Percentiles rank a stretch among this genome's conserved stretches.
Evolutionary conservation across 192 early-diverging fungal species (phyloP).

Genomic region (Rhizophlyctis rosea): DNA sequence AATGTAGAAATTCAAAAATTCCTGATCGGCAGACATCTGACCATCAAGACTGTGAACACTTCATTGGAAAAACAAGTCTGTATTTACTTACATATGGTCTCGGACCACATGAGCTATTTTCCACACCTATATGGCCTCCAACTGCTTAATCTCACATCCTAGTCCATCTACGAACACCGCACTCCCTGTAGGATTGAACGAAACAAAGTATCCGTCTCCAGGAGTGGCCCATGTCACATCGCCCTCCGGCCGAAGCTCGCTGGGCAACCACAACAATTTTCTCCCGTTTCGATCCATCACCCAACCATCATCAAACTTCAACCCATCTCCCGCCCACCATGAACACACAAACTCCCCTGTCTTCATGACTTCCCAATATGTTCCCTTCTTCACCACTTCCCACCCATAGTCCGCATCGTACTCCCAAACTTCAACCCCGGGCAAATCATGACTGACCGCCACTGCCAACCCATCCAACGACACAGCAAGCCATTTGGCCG

Average conservation of each 20-base stretch:
- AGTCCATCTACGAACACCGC: not conserved
- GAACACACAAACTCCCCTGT: not conserved
- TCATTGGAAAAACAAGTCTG: no score
- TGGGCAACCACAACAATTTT: not conserved
- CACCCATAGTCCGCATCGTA: not conserved
- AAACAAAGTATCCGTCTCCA: not conserved
- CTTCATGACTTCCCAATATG: not conserved
- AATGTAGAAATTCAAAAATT: no score
- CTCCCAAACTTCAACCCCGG: not conserved
- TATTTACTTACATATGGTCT: no score
- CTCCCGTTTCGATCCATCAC: not conserved
- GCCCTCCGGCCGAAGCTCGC: not conserved
- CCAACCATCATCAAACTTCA: not conserved
- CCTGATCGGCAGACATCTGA: no score
- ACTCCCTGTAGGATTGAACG: not conserved
- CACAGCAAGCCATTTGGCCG: not conserved
- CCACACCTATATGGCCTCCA: no score
- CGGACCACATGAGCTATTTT: no score
- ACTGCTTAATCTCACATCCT: no score
- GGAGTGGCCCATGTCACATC: not conserved
- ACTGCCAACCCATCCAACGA: not conserved
- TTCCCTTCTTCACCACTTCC: not conserved
- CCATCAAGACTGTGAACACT: no score
- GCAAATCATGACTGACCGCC: not conserved
- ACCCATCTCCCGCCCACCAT: not conserved